These are phyloP conservation scores for Asterella californica DNA, from an alignment of 225 moss, liverwort and hornwort species.

Conservation along the genomic window DNA sequence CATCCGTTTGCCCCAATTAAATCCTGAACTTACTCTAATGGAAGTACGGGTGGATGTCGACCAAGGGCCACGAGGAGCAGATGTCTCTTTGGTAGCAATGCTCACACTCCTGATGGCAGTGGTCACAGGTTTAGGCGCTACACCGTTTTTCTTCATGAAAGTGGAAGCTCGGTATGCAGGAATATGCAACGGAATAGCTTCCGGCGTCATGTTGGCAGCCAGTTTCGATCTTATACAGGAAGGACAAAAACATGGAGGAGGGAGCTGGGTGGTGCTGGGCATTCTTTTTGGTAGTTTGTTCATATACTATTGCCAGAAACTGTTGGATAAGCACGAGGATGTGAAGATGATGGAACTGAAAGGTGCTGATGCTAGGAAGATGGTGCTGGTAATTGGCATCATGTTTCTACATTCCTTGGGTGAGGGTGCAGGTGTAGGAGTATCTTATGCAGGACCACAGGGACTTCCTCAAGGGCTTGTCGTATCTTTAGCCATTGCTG, in stretches of 20 bases:
- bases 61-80: constrained; percentile 38
- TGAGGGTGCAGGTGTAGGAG: constrained; percentile 95
- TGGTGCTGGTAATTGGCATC: constrained; percentile 85
- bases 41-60: not conserved
- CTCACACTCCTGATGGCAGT: constrained; percentile 87
- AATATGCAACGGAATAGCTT: constrained; percentile 90
- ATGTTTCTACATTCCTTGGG: constrained; percentile 97
- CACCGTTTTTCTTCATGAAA: constrained; percentile 93
- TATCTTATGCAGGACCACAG: constrained; percentile 87
- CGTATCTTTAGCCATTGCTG: constrained; percentile 92
- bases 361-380: constrained; percentile 85
- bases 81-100: constrained; percentile 69
- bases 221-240: constrained; percentile 99
- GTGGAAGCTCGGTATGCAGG: constrained; percentile 84
- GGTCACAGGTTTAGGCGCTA: constrained; percentile 82
- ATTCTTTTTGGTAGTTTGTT: constrained; percentile 79
- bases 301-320: constrained; percentile 69
- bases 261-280: constrained; percentile 85
- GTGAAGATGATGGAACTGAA: constrained; percentile 92
- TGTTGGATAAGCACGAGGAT: constrained; percentile 73
- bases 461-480: constrained; percentile 89
- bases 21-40: not conserved
- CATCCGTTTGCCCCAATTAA: no score
- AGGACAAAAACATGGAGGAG: constrained; percentile 85
- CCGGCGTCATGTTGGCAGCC: constrained; percentile 95